Conservation (phyloP, 139 green algal species). For the Ulvella scutata region DNA sequence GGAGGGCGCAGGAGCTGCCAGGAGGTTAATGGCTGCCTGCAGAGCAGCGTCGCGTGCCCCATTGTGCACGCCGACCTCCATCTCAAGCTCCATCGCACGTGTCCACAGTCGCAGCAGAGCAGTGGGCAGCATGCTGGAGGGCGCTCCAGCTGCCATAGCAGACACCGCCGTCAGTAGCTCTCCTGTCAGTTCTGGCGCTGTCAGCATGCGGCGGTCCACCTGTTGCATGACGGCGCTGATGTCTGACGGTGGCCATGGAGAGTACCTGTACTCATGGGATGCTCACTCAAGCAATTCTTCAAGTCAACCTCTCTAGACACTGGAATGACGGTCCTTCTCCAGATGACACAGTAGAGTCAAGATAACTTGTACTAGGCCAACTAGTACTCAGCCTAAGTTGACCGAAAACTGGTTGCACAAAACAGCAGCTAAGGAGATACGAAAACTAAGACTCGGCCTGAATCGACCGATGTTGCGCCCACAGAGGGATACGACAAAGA, state of each 20-base stretch:
- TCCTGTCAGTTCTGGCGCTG: neutral
- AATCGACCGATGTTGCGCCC: too few relatives aligned
- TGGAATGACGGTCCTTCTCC: too few relatives aligned
- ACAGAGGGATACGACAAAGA: too few relatives aligned
- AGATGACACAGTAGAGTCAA: too few relatives aligned
- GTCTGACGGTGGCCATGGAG: slow-evolving; percentile 1
- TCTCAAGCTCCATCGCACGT: neutral
- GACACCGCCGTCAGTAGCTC: neutral
- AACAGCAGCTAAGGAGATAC: too few relatives aligned
- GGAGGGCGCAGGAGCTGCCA: neutral
- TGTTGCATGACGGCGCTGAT: slow-evolving; percentile 1
- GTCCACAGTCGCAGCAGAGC: neutral
- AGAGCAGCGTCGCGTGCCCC: neutral
- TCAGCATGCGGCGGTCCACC: slow-evolving; percentile 1
- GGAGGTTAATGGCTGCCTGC: neutral
- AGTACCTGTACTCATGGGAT: neutral
- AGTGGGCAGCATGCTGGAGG: neutral
- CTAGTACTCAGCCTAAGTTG: too few relatives aligned
- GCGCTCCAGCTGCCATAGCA: neutral
- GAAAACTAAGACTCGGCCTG: too few relatives aligned
- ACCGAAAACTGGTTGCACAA: too few relatives aligned
- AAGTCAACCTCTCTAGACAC: too few relatives aligned
- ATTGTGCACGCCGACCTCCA: slow-evolving; percentile 1
- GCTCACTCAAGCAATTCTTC: too few relatives aligned
- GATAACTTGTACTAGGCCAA: too few relatives aligned